These are phyloP conservation scores for Citrus inodora DNA, from an alignment of 345 rosid genomes.

Conservation along the genomic window DNA sequence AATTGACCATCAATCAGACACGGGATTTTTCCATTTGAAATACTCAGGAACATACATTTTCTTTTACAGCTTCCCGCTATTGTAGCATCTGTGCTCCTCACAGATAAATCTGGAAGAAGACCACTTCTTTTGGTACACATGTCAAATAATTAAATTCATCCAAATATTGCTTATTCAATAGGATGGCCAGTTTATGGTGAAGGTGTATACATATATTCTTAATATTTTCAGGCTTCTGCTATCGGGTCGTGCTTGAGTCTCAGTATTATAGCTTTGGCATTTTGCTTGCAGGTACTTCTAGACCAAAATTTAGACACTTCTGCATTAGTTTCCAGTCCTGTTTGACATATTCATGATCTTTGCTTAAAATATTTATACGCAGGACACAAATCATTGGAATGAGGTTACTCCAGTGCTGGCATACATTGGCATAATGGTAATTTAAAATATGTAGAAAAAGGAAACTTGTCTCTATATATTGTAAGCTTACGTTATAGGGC, in stretches of 20 bases:
- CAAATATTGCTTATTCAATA: not conserved
- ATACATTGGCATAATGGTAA: slow-evolving; percentile 18
- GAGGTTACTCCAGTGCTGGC: slow-evolving; percentile 25
- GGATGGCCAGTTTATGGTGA: too few species aligned
- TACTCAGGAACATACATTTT: not conserved
- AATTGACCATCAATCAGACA: not conserved
- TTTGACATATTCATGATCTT: not conserved
- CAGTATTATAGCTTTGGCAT: slow-evolving; percentile 26
- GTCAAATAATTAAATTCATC: not conserved
- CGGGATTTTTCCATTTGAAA: not conserved
- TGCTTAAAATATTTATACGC: not conserved
- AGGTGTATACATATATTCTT: not conserved
- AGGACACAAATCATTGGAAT: slow-evolving; percentile 20
- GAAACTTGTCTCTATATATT: too few species aligned
- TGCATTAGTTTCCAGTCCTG: not conserved
- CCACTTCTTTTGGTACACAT: slow-evolving; percentile 29
- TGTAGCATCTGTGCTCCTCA: slow-evolving; percentile 8
- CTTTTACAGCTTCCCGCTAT: slow-evolving; percentile 19
- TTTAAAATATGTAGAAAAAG: not conserved
- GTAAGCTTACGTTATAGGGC: too few species aligned
- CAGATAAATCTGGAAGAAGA: slow-evolving; percentile 29
- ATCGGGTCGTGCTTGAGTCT: slow-evolving; percentile 21
- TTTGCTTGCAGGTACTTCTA: slow-evolving; percentile 30
- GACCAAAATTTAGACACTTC: not conserved
- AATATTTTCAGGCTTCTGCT: slow-evolving; percentile 18